These are phyloP conservation scores for Capillidium rhysosporum DNA, from an alignment of 371 early-diverging fungal species.

Conservation along the genomic window DNA sequence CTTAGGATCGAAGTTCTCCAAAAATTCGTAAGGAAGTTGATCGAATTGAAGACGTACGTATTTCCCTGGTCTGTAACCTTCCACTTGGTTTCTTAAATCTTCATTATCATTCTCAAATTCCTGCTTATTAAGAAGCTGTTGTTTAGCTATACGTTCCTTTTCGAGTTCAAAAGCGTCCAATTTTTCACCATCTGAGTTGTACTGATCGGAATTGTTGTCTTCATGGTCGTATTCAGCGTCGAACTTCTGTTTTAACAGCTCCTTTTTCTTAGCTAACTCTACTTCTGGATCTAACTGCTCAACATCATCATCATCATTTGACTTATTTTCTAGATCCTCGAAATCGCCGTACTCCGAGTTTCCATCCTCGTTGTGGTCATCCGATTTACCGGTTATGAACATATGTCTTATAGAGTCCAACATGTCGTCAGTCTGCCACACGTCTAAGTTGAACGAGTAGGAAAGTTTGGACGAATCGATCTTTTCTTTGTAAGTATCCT, in stretches of 20 bases:
- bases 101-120: conserved; percentile 76
- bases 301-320: conserved; percentile 15
- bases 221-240: conserved; percentile 71
- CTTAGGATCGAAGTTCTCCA: conserved; percentile 67
- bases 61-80: conserved; percentile 76
- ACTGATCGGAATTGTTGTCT: conserved; percentile 23
- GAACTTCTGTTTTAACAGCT: conserved; percentile 76
- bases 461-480: conserved; percentile 51
- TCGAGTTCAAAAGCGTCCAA: conserved; percentile 69
- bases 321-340: conserved; percentile 69
- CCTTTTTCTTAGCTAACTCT: conserved; percentile 62
- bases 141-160: conserved; percentile 69
- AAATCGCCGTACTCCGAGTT: conserved; percentile 69
- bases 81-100: conserved; percentile 49
- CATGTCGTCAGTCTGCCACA: conserved; percentile 49
- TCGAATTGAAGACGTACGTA: conserved; percentile 83
- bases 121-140: conserved; percentile 49
- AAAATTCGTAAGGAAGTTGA: conserved; percentile 83
- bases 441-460: conserved; percentile 26
- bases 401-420: conserved; percentile 49
- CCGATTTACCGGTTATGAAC: conserved; percentile 63
- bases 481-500: conserved; percentile 12
- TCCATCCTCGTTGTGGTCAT: conserved; percentile 27
- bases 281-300: conserved; percentile 20
- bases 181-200: conserved; percentile 14